phyloP scores from a whole-genome alignment of 2,329 filamentous ascomycete genomes.

The Aspergillus intermedius region DNA sequence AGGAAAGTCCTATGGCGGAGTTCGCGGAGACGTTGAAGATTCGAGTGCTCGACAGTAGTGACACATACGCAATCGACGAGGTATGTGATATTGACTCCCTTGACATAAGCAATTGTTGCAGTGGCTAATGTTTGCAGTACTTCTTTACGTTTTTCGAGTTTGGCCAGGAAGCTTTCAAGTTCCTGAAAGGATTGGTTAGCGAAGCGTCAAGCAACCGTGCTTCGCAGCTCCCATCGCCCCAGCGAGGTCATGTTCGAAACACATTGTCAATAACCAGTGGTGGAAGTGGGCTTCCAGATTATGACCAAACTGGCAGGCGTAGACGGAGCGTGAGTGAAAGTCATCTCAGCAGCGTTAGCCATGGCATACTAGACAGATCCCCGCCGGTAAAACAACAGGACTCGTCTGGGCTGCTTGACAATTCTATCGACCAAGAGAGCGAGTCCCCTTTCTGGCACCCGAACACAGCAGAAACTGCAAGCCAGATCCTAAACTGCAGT shows the following conservation, averaged over 20 bases:
- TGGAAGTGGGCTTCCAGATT: conserved; percentile 6
- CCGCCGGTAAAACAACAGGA: conserved; percentile 51
- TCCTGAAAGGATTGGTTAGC: conserved; percentile 67
- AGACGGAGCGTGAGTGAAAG: conserved; percentile 59
- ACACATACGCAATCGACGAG: conserved; percentile 93
- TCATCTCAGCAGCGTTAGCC: conserved; percentile 49
- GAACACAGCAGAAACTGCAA: conserved; percentile 72
- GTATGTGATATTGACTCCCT: conserved; percentile 38
- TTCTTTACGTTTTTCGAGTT: conserved; percentile 94
- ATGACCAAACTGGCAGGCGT: conserved; percentile 10
- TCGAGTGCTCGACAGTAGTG: conserved; percentile 84
- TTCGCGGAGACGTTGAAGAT: conserved; percentile 93
- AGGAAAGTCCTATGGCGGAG: conserved; percentile 83
- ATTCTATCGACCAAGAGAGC: conserved; percentile 66
- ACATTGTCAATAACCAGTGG: conserved; percentile 18
- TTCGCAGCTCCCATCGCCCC: conserved; percentile 21
- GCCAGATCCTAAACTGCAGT: conserved; percentile 80
- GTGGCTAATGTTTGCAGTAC: conserved; percentile 52
- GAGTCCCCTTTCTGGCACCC: conserved; percentile 66
- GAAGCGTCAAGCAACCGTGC: conserved; percentile 49
- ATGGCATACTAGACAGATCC: conserved; percentile 44
- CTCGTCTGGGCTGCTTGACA: conserved; percentile 68
- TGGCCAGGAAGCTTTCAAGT: conserved; percentile 73
- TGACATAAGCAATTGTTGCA: not conserved
- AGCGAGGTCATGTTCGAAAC: conserved; percentile 9